Evolutionary conservation across 2,329 filamentous ascomycete genomes (phyloP).

Genomic region (Colletotrichum camelliae): DNA sequence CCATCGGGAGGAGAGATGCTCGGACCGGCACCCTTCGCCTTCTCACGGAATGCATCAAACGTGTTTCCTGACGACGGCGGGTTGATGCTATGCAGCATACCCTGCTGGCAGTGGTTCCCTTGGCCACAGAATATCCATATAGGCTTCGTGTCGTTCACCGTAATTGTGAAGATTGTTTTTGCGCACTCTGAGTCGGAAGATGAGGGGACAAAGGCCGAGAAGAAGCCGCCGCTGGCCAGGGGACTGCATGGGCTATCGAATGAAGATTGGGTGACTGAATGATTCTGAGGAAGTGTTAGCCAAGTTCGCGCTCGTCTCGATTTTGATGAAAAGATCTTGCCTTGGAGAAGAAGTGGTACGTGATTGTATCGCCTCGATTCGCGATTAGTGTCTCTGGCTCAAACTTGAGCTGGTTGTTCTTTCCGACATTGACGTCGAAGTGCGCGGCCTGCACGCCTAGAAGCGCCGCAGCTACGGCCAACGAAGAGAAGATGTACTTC

Average conservation of each 20-base stretch:
- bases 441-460: slow-evolving; percentile 32
- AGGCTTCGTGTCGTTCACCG: slow-evolving; percentile 49
- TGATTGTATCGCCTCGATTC: slow-evolving; percentile 41
- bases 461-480: slow-evolving; percentile 27
- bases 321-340: slow-evolving; percentile 16
- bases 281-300: slow-evolving; percentile 33
- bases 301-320: too few relatives aligned
- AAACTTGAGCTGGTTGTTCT: slow-evolving; percentile 40
- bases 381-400: slow-evolving; percentile 39
- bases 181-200: slow-evolving; percentile 30
- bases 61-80: slow-evolving; percentile 38
- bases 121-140: slow-evolving; percentile 56
- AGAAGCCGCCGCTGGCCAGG: slow-evolving; percentile 37
- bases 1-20: slow-evolving; percentile 34
- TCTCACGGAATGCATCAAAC: slow-evolving; percentile 37
- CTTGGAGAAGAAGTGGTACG: slow-evolving; percentile 45
- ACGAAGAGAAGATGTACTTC: slow-evolving; percentile 27
- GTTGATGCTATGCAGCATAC: slow-evolving; percentile 45
- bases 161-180: slow-evolving; percentile 47
- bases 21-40: slow-evolving; percentile 29
- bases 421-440: slow-evolving; percentile 40
- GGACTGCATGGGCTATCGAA: slow-evolving; percentile 45
- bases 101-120: slow-evolving; percentile 49
- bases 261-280: slow-evolving; percentile 45
- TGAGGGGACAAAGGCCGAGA: slow-evolving; percentile 46